These are phyloP conservation scores for Serendipita sp. DNA, from an alignment of 768 basidiomycete species.

Conservation along the genomic window DNA sequence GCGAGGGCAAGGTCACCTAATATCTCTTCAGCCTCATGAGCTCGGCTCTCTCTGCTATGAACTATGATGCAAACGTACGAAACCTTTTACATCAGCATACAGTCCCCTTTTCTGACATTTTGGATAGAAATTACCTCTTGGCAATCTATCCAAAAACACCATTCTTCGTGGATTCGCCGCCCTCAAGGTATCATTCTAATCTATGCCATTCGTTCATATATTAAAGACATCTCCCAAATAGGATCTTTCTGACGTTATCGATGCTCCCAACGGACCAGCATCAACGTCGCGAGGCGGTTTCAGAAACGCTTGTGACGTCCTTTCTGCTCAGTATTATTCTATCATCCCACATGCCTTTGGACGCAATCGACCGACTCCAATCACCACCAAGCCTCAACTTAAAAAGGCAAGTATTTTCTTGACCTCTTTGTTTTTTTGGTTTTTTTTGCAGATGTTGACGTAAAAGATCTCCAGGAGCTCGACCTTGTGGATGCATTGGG, in stretches of 20 bases:
- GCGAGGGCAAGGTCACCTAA: not conserved
- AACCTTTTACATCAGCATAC: no score
- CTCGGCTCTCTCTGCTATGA: slow-evolving; percentile 42
- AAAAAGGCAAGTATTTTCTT: slow-evolving; percentile 23
- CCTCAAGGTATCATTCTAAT: slow-evolving; percentile 28
- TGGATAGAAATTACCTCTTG: slow-evolving; percentile 39
- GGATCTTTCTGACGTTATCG: slow-evolving; percentile 38
- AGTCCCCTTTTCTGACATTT: no score
- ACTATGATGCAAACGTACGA: slow-evolving; percentile 33
- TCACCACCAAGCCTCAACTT: slow-evolving; percentile 24
- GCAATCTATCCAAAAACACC: slow-evolving; percentile 44
- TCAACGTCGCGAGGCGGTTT: slow-evolving; percentile 26
- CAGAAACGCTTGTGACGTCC: slow-evolving; percentile 27
- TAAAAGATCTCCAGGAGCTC: slow-evolving; percentile 28
- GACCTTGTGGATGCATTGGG: slow-evolving; percentile 50
- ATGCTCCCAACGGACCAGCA: slow-evolving; percentile 26
- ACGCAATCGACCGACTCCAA: slow-evolving; percentile 29
- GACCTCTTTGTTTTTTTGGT: not conserved
- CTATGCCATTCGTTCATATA: slow-evolving; percentile 6
- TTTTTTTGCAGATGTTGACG: no score
- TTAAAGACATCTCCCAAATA: slow-evolving; percentile 10
- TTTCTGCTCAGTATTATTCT: slow-evolving; percentile 41
- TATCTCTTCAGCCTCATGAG: slow-evolving; percentile 29
- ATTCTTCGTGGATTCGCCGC: slow-evolving; percentile 44
- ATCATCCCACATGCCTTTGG: slow-evolving; percentile 52